Evolutionary conservation across 495 filamentous ascomycete species (phyloP), one percentile per base, ranked within the genome.

Genomic region (Cetradonia linearis): DNA sequence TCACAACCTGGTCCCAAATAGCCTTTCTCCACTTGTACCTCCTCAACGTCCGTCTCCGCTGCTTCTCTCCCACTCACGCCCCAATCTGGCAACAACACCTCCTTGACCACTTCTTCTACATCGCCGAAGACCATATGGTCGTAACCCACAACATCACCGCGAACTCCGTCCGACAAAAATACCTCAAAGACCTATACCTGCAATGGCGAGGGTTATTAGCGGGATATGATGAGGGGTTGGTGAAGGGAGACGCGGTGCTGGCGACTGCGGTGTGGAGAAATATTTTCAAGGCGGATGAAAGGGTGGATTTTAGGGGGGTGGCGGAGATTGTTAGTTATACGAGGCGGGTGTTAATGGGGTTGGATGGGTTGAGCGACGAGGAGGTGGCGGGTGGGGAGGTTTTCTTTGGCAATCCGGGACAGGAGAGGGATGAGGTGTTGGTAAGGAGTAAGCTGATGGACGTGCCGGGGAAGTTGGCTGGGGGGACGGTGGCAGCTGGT

Each of bases 21-120:
- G 91, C 91, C 23, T 90, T 97, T 76, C 80, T 97, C 16, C 91
- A 98, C 75, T 87, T 97, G 83, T 96, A 95, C 76, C 80, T 95
- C 55, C 72, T 96, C 44, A 86, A 86, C n/a, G 86, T 87, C n/a
- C 86, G 92, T 46, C 74, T 96, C 50, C 87, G 93, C 53, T 78
- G 78, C 61, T 80, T 93, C 60, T 86, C 86, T 25, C 70, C 77
- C 4, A 72, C 71, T n/a, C 77, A 84, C 25, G 79, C 77, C 31
- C 75, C 74, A 55, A 75, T 77, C 13, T 90, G 86, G 77, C 83
- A 86, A 57, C 87, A 87, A 61, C 84, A 90, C 68, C 76, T 88
- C 42, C 82, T 93, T 36, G 88, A 98, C 71, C 90, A 96, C 70
- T 95, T 93, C 77, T 97, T 95, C 73, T 87, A 88, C 74, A 84